Conservation (phyloP, 2,329 filamentous ascomycete species). For the Fusarium nodosum region DNA sequence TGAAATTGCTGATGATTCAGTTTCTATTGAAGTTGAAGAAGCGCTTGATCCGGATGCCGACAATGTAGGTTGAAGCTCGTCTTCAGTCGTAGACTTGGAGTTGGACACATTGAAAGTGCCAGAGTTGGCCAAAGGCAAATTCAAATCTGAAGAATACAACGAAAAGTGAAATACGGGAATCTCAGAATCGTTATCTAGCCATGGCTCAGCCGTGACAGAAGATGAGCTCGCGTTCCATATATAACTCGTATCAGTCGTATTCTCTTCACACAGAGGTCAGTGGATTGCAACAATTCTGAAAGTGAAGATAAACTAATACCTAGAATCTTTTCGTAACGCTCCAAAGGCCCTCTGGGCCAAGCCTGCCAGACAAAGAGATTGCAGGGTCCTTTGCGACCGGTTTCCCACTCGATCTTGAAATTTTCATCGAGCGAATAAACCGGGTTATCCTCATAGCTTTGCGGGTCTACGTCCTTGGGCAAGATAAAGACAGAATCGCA, state of each 20-base stretch:
- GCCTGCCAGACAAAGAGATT: conserved; percentile 17
- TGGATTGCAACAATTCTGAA: fast-evolving
- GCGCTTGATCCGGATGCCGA: neutral
- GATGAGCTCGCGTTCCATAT: neutral
- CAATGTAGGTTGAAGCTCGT: neutral
- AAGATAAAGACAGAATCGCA: conserved; percentile 1
- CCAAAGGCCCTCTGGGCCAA: neutral
- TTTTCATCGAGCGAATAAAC: neutral
- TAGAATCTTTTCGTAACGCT: neutral
- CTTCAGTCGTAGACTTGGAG: fast-evolving
- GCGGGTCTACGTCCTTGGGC: fast-evolving
- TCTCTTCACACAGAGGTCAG: neutral
- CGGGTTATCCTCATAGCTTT: neutral
- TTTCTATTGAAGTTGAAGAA: neutral
- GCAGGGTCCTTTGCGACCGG: neutral
- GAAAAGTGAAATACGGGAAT: conserved; percentile 13
- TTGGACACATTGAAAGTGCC: conserved; percentile 7
- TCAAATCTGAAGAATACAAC: neutral
- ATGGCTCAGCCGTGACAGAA: neutral
- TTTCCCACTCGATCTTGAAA: conserved; percentile 6
- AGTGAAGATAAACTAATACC: fast-evolving
- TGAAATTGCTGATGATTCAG: neutral
- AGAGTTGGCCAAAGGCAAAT: neutral
- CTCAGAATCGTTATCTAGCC: fast-evolving
- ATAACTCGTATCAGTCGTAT: neutral